A percentile compares a stretch with the other conserved stretches of the same genome.
phyloP scores from a whole-genome alignment of 2,329 filamentous ascomycete genomes.

The Blastomyces percursus region DNA sequence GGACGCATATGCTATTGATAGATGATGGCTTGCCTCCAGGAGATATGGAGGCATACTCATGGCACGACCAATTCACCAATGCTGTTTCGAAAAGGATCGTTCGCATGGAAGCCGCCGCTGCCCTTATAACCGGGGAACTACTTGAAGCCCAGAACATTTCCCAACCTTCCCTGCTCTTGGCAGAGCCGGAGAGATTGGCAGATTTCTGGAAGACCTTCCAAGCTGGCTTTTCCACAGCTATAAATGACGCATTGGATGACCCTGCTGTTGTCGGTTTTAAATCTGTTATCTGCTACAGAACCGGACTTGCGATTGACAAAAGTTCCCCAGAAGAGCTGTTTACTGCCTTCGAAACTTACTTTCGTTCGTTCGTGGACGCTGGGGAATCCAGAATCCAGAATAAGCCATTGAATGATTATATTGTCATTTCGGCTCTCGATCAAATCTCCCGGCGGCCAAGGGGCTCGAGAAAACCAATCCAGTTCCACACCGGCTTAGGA shows the following conservation, averaged over 20 bases:
- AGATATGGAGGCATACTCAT: constrained; percentile 48
- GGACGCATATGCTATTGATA: constrained; percentile 64
- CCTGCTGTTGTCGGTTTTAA: constrained; percentile 68
- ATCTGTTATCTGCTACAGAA: constrained; percentile 70
- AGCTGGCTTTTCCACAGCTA: constrained; percentile 41
- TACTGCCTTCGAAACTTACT: constrained; percentile 19
- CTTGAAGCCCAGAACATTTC: constrained; percentile 22
- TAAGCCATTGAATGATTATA: constrained; percentile 55
- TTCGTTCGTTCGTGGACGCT: constrained; percentile 18
- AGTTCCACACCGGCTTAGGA: constrained; percentile 74
- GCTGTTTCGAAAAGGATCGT: constrained; percentile 61
- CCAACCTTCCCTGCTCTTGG: not conserved
- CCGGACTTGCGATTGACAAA: constrained; percentile 54
- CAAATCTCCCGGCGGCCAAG: constrained; percentile 39
- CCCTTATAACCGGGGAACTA: constrained; percentile 47
- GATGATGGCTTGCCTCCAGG: constrained; percentile 59
- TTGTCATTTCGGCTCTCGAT: constrained; percentile 55
- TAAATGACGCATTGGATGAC: constrained; percentile 51
- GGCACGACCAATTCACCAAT: constrained; percentile 55
- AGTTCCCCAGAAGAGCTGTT: constrained; percentile 35
- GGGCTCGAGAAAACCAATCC: constrained; percentile 54
- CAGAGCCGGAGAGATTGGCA: not conserved
- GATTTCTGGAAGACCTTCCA: constrained; percentile 29
- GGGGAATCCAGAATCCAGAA: constrained; percentile 42
- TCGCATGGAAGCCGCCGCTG: constrained; percentile 62